Base-by-base conservation (phyloP, 352 stramenopile genomes). In the Phytophthora europaea region DNA sequence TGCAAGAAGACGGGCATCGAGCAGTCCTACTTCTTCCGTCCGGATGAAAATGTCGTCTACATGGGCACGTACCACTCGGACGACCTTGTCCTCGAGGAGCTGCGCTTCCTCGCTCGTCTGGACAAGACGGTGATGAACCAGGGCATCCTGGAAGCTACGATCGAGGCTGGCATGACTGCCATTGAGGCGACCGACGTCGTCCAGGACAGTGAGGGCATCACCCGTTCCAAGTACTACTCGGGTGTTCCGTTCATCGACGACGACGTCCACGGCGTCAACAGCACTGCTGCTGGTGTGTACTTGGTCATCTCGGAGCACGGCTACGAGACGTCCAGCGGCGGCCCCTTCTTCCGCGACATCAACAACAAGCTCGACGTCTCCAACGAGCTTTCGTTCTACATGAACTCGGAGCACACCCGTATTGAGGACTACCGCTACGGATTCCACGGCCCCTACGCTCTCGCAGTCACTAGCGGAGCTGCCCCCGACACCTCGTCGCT, bases 361-460 rank as follows among this genome's bases (percentile, higher is more conserved):
- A 88, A 88, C 71, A 86, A 88, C 73, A 76, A 88, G 61, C 75
- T 80, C 51, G 74, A 78, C 26, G 73, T 69, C 6, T 78, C 76
- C 2, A 88, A 88, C 45, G 81, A 88, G 60, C 76, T 88, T 36
- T 76, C 73, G 55, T 85, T 88, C 64, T 86, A 88, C 72, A 86
- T 88, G 81, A 82, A 85, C 58, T 88, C 81, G 72, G 81, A 88
- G 51, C 81, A 88, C 70, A 88, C 81, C 6, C 79, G 76, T 48
- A 86, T 73, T 0, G 79, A 86, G 16, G 76, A 82, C 50, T 88
- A 88, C 62, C 81, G 81, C 45, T 85, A 80, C 63, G 81, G 79
- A n/a, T 86, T 88, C 62, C 76, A 88, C 69, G 81, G 81, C 0
- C 81, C 81, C 3, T 88, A 85, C 66, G 74, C 81, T 9, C 62